Evolutionary conservation across 2,329 filamentous ascomycete genomes (phyloP), one percentile per base, ranked within the genome.

Genomic region (Claviceps spartinae): DNA sequence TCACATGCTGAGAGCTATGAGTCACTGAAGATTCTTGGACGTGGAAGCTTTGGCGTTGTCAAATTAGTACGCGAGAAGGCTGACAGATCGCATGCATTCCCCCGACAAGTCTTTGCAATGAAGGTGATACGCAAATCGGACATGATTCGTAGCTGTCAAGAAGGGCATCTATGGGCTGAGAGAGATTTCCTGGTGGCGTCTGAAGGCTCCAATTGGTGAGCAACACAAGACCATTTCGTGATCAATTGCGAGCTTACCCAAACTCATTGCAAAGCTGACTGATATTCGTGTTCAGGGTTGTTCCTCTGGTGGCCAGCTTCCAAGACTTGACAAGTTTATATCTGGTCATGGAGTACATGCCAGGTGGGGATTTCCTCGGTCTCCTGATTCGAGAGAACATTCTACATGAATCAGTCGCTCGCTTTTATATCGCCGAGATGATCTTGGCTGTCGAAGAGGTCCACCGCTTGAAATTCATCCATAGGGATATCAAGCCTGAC

Each of bases 261-360:
- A 26, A 26, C 30, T 20, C 5, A 4, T 22, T 16, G 37, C 2
- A 11, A 50, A 24, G 42, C 42, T 50, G 41, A 50, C 34, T 20
- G 13, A 36, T 3, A 18, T 42, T 49, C 34, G 30, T 46, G 11
- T 18, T 2, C 48, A 83, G 80, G 91, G 82, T 95, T 47, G 87
- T 97, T 2, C 87, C 90, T 1, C 72, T 98, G 38, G 78, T 95
- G 49, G 77, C 87, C 48, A 93, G 88, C 62, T 97, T 97, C 58
- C 88, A 97, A 65, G 93, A 97, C 64, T 72, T 78, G 38, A 77
- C 79, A 43, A 88, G 87, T 59, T 74, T 98, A 5, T 97, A 97
- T 61, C 79, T 98, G 5, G 86, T 96, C 50, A 96, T 97, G 89
- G 90, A 97, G 54, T 98, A 95, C 63, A 96, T 96, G 88, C 85